These are phyloP conservation scores for Castanospermum australe DNA, from an alignment of 306 rosid genomes.

Conservation along the genomic window DNA sequence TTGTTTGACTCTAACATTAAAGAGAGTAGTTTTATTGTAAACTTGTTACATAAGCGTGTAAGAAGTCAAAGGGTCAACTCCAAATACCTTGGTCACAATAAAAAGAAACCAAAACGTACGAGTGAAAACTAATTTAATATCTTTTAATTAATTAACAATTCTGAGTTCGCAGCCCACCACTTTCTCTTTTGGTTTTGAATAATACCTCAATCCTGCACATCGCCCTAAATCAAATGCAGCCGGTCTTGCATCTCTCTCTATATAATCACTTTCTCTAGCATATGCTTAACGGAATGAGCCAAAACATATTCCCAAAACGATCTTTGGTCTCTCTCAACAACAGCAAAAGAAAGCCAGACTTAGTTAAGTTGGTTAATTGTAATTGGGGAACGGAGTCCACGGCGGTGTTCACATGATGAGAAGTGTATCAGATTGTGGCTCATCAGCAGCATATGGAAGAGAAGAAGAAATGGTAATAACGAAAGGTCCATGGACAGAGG, in stretches of 20 bases:
- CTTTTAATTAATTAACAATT: neutral
- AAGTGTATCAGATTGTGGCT: conserved; percentile 35
- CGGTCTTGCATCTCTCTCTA: neutral
- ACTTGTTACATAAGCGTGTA: conserved; percentile 20
- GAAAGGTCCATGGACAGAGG: conserved; percentile 79
- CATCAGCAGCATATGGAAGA: conserved; percentile 14
- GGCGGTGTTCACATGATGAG: conserved; percentile 11
- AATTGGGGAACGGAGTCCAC: conserved; percentile 5
- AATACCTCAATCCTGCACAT: conserved; percentile 7
- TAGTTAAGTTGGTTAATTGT: neutral
- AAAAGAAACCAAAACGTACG: neutral
- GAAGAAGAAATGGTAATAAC: conserved; percentile 36
- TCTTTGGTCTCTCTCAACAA: too few relatives aligned
- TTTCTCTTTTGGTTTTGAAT: conserved; percentile 18
- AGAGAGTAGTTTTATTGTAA: neutral
- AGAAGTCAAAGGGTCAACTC: conserved; percentile 33
- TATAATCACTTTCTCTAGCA: conserved; percentile 17
- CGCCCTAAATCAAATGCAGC: conserved; percentile 32
- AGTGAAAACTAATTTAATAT: neutral
- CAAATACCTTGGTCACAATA: conserved; percentile 27
- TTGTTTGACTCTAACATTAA: conserved; percentile 1
- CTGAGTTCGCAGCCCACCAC: conserved; percentile 30
- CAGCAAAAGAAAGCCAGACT: too few relatives aligned
- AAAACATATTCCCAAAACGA: neutral
- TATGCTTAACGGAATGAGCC: neutral